phyloP scores from a whole-genome alignment of 2,329 filamentous ascomycete genomes.

The Aspergillus clavatus region DNA sequence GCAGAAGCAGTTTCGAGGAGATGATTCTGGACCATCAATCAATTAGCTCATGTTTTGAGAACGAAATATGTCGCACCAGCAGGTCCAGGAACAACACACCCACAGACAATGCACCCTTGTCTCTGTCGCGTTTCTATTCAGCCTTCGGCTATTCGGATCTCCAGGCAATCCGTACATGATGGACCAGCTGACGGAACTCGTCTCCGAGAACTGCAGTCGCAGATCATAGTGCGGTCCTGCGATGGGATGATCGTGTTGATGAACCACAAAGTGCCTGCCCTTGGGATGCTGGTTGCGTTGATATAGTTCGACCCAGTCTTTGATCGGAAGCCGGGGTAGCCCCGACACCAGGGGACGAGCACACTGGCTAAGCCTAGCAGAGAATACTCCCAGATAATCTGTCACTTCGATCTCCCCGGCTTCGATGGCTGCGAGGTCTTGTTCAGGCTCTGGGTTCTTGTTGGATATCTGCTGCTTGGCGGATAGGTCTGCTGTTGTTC shows the following conservation, averaged over 20 bases:
- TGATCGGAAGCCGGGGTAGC: slow-evolving; percentile 36
- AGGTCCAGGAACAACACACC: slow-evolving; percentile 34
- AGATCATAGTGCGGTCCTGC: slow-evolving; percentile 67
- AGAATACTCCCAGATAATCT: slow-evolving; percentile 48
- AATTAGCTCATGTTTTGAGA: neutral
- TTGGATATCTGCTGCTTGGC: neutral
- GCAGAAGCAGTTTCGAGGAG: slow-evolving; percentile 55
- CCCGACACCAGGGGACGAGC: slow-evolving; percentile 20
- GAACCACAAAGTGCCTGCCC: slow-evolving; percentile 61
- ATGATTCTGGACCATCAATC: slow-evolving; percentile 48
- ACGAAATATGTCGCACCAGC: neutral
- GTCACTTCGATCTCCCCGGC: slow-evolving; percentile 46
- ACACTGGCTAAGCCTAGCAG: slow-evolving; percentile 34
- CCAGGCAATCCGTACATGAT: slow-evolving; percentile 61
- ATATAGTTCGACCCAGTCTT: slow-evolving; percentile 45
- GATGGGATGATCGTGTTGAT: slow-evolving; percentile 68
- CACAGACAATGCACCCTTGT: slow-evolving; percentile 58
- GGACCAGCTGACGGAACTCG: slow-evolving; percentile 61
- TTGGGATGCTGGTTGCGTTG: slow-evolving; percentile 41
- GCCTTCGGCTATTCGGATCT: slow-evolving; percentile 50
- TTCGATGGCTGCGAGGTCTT: slow-evolving; percentile 45
- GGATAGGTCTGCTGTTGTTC: neutral
- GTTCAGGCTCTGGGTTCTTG: neutral
- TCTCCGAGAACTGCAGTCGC: slow-evolving; percentile 63
- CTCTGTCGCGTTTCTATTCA: slow-evolving; percentile 58